Conservation (phyloP, 148 eudicot species). For the Rhododendron ferrugineum region DNA sequence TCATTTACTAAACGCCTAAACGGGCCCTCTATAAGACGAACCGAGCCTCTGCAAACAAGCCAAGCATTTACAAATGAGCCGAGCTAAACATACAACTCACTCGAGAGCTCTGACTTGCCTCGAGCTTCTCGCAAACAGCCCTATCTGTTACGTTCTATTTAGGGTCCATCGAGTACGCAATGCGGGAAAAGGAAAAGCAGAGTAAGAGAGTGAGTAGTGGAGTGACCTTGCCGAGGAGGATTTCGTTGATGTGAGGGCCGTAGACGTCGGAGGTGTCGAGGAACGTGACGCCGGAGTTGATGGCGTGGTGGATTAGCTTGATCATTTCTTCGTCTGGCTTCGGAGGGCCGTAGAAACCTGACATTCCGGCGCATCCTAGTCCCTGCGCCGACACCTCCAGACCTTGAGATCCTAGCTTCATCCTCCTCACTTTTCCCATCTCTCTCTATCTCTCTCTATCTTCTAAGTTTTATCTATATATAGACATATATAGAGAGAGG, state of each 20-base stretch:
- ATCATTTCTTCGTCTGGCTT: neutral
- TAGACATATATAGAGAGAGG: too few species aligned
- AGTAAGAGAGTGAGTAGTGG: neutral
- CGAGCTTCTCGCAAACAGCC: neutral
- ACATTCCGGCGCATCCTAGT: neutral
- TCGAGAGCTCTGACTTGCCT: too few species aligned
- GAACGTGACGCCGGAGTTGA: constrained; percentile 7
- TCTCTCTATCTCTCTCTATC: neutral
- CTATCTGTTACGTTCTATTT: neutral
- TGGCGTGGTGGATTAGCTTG: constrained; percentile 2
- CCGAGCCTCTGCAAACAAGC: too few species aligned
- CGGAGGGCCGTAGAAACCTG: neutral
- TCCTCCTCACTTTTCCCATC: constrained; percentile 2
- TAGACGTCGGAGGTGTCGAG: constrained; percentile 5
- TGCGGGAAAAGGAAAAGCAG: neutral
- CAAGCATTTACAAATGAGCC: too few species aligned
- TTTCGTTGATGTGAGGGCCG: constrained; percentile 6
- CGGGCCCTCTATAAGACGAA: too few species aligned
- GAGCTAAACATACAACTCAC: too few species aligned
- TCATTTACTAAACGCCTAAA: too few species aligned
- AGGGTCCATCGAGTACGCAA: neutral
- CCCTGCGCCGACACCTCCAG: constrained; percentile 8
- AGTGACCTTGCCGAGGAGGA: constrained; percentile 1
- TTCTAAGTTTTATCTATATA: too few species aligned
- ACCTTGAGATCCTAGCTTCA: neutral